Evolutionary conservation across 352 stramenopile species (phyloP).

Genomic region (Phytopythium delawarense): DNA sequence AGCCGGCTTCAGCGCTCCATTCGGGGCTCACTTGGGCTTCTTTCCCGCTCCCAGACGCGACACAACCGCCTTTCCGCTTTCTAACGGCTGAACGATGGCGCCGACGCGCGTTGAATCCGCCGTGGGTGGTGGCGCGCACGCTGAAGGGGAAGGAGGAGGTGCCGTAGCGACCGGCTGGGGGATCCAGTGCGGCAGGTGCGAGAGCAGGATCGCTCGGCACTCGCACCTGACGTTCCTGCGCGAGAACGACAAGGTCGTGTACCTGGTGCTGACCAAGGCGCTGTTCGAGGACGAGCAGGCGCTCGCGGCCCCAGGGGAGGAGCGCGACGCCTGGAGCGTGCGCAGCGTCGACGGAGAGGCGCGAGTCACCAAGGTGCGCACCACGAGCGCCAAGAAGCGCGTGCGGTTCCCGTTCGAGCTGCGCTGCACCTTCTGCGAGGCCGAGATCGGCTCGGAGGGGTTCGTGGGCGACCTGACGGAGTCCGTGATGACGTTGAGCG

Average conservation of each 20-base stretch:
- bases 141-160: not conserved
- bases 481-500: conserved; percentile 43
- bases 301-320: conserved; percentile 8
- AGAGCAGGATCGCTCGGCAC: conserved; percentile 23
- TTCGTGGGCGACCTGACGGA: conserved; percentile 29
- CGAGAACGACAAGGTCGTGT: conserved; percentile 43
- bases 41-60: not conserved
- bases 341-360: conserved; percentile 21
- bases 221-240: conserved; percentile 45
- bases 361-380: conserved; percentile 47
- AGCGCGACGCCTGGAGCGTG: conserved; percentile 27
- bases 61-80: not conserved
- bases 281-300: conserved; percentile 34
- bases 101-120: not conserved
- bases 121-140: not conserved
- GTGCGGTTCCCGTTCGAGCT: conserved; percentile 48
- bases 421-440: conserved; percentile 36
- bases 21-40: not conserved
- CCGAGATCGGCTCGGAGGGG: conserved; percentile 44
- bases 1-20: too few relatives aligned
- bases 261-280: conserved; percentile 36
- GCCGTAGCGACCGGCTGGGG: conserved; percentile 19
- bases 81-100: not conserved
- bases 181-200: conserved; percentile 23
- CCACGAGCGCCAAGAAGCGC: conserved; percentile 31